Evolutionary conservation across 495 filamentous ascomycete species (phyloP), one percentile per base, ranked within the genome.

Genomic region (Aspergillus sparsus): DNA sequence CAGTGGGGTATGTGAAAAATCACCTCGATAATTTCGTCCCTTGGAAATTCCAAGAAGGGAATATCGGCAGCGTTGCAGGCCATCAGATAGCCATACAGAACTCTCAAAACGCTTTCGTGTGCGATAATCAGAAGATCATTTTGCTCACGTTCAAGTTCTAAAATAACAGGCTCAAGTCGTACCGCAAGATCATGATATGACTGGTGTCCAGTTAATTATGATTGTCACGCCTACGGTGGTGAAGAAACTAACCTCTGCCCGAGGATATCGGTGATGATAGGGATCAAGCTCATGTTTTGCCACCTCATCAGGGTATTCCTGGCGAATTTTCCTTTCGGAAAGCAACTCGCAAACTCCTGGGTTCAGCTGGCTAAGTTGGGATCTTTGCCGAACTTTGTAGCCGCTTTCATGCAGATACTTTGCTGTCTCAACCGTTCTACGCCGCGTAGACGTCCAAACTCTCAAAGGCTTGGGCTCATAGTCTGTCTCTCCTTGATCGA

Each of bases 131-230:
- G 80, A 41, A 99, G 80, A 73, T 99, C 95, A 59, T 95, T 96
- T 68, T 97, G 90, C 71, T 99, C 94, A 36, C 95, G 89, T 74
- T 99, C 95, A 4, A 99, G 82, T 73, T 99, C 95, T 9, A 99
- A 84, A 71, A 99, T 99, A 61, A 99, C 94, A 8, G 95, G 95
- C 73, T 99, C 95, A n/a, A 98, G 85, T 18, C 95, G 90, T 57
- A 98, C 94, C 27, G 95, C 95, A 41, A 99, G 85, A 69, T 99
- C 94, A 72, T 99, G 94, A 71, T 99, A 99, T 21, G 93, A 98
- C 91, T 93, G 58, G 68, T 53, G 61, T 55, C 42, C 27, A 53
- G 39, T 58, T 37, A 66, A 45, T 42, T 27, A 27, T 27, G 13
- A 15, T 46, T 42, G 21, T 46, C 31, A 52, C 39, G 27, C 2